phyloP scores from a whole-genome alignment of 2,329 filamentous ascomycete genomes.

The Nemania abortiva region DNA sequence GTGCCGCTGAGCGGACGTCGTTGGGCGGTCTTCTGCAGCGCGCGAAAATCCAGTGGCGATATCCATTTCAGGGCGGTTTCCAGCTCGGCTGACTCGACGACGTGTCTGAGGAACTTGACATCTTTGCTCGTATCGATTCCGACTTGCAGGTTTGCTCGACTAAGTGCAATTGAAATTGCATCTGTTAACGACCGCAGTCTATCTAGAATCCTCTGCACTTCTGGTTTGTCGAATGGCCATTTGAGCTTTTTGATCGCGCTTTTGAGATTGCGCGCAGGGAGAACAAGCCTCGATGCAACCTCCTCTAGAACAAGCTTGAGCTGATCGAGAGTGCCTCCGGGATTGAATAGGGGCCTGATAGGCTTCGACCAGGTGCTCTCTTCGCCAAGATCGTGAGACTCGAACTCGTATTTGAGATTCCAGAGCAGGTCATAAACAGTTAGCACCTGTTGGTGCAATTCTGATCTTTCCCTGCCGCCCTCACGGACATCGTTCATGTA shows the following conservation, averaged over 20 bases:
- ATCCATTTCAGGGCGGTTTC: constrained; percentile 10
- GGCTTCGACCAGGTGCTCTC: background rate
- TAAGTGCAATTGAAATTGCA: constrained; percentile 1
- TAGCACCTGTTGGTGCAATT: background rate
- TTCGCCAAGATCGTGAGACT: background rate
- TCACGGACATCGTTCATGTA: constrained; percentile 22
- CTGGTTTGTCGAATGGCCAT: constrained; percentile 1
- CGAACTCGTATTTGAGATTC: background rate
- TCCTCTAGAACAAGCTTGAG: constrained; percentile 6
- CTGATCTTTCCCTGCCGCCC: constrained; percentile 2
- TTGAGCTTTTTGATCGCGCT: constrained; percentile 2
- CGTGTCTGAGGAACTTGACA: constrained; percentile 10
- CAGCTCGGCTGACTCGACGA: constrained; percentile 7
- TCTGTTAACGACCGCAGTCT: constrained; percentile 6
- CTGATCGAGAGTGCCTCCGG: constrained; percentile 8
- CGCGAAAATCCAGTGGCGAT: constrained; percentile 5
- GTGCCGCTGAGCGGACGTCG: background rate
- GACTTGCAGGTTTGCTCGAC: background rate
- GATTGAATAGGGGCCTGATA: background rate
- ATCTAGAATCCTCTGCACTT: constrained; percentile 3
- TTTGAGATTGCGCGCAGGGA: constrained; percentile 2
- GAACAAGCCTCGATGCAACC: constrained; percentile 10
- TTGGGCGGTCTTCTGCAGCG: background rate
- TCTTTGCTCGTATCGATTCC: constrained; percentile 8
- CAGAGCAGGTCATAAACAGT: background rate